Evolutionary conservation across 345 rosid species (phyloP).

Genomic region (Salix caprea): DNA sequence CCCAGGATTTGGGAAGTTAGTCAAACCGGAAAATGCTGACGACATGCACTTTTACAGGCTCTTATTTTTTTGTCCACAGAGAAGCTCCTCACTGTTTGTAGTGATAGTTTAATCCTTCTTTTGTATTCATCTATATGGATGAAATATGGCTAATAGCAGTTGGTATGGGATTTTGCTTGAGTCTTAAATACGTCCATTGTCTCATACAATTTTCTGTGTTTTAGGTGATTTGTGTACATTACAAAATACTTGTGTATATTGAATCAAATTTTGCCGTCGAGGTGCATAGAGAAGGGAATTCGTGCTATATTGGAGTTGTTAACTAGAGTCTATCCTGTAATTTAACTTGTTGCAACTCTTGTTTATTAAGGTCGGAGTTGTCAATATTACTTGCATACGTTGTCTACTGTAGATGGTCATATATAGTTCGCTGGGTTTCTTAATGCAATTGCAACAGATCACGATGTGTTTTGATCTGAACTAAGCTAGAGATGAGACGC

Average conservation of each 20-base stretch:
- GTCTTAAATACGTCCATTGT: conserved; percentile 25
- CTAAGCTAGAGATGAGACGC: no score
- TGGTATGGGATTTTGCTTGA: conserved; percentile 4
- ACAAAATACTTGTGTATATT: conserved; percentile 30
- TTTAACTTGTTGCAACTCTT: not conserved
- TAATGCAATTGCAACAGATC: not conserved
- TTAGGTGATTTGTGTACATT: conserved; percentile 53
- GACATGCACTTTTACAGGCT: conserved; percentile 7
- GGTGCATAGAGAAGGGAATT: conserved; percentile 19
- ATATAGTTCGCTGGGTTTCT: not conserved
- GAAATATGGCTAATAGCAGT: conserved; percentile 19
- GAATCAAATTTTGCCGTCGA: conserved; percentile 27
- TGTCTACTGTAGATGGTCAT: not conserved
- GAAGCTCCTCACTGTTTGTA: conserved; percentile 29
- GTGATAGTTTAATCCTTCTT: conserved; percentile 23
- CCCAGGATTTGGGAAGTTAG: conserved; percentile 61
- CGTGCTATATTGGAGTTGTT: not conserved
- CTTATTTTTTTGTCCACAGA: conserved; percentile 13
- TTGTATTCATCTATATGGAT: conserved; percentile 23
- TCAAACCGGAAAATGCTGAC: conserved; percentile 2
- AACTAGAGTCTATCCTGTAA: not conserved
- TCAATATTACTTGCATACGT: not conserved
- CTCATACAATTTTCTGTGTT: conserved; percentile 7
- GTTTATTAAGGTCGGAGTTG: not conserved
- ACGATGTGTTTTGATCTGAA: no score